Evolutionary conservation across 352 stramenopile species (phyloP), one percentile per base, ranked within the genome.

Genomic region (Globisporangium okanoganense): DNA sequence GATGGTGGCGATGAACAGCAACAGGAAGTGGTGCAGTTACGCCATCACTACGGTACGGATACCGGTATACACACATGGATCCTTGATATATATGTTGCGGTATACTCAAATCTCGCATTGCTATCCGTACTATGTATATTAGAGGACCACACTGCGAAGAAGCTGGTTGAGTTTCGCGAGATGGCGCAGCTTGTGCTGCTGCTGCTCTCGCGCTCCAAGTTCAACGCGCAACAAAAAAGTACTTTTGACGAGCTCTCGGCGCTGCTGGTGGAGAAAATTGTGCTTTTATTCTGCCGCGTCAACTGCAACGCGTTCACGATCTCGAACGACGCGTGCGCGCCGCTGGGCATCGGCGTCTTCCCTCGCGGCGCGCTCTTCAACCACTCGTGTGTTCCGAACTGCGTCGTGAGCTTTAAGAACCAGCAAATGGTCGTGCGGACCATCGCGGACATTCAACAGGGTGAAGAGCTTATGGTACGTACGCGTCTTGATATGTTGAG

Each of bases 251-350:
- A 64, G 50, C 69, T 87, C 12, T 48, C 63, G 38, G 62, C 55
- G 33, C 35, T 61, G 20, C 56, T 86, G n/a, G 44, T 76, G 41
- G 51, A 31, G 6, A 58, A 69, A 20, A 69, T 89, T 52, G 33
- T 84, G 50, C 49, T 74, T 56, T 69, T 92, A 43, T 90, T 94
- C 52, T 77, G 74, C 49, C 79, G 73, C 24, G 66, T 94, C 61
- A 88, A 90, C 56, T 94, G 84, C 75, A 94, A 94, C 56, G 84
- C 78, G 7, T 94, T 94, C 58, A 87, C 84, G 5, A 59, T 94
- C 9, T 76, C 69, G 24, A 78, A 85, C 27, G 72, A 75, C 33
- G 70, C 73, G 24, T 75, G 78, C 27, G 64, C 67, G 31, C 68
- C 69, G n/a, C 56, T 87, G 9, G 84, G 82, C 29, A 76, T 94